Base-by-base conservation (phyloP, 805 yeast genomes). In the Ascoidea tarda region DNA sequence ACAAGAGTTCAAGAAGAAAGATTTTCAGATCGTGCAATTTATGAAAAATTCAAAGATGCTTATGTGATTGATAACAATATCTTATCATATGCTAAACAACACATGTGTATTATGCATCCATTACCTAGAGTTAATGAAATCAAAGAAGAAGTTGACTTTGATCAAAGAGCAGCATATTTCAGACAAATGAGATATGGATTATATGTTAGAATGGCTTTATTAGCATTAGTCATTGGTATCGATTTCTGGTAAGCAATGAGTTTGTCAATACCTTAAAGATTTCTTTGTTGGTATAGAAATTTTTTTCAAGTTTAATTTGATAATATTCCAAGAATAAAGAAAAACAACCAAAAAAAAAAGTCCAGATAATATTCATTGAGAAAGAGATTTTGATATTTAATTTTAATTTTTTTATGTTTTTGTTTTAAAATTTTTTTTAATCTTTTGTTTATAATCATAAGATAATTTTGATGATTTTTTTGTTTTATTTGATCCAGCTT, bases 101-200 rank as follows among this genome's bases (percentile, higher is more conserved):
- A 93, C 72, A 93, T 93, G 98, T 88, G 96, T 69, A 85, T 93
- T 58, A 84, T 93, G 96, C 99, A 93, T 69, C 99, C 99, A 67
- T 79, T 93, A 63, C 99, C 99, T 67, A 86, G 99, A 71, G 90
- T 88, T 59, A 84, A 81, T 63, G 99, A 93, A 73, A 91, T 93
- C 62, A 86, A 86, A 64, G 98, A 90, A 72, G 99, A 93, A 74
- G 98, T 93, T 63, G 99, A 93, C 69, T 93, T 91, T 66, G 99
- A 93, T 71, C 97, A 91, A 70, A 86, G 99, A 70, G 98, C 99
- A 59, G 98, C 99, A 55, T 93, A 93, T 75, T 93, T 93, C 78
- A 86, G 99, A 80, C 98, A 93, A 76, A 93, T 93, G 99, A 85
- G 95, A 70, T 91, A 93, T 67, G 99, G 99, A 57, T 76, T 93